Evolutionary conservation across 345 rosid genomes (phyloP).

Genomic region (Erucastrum elatum): DNA sequence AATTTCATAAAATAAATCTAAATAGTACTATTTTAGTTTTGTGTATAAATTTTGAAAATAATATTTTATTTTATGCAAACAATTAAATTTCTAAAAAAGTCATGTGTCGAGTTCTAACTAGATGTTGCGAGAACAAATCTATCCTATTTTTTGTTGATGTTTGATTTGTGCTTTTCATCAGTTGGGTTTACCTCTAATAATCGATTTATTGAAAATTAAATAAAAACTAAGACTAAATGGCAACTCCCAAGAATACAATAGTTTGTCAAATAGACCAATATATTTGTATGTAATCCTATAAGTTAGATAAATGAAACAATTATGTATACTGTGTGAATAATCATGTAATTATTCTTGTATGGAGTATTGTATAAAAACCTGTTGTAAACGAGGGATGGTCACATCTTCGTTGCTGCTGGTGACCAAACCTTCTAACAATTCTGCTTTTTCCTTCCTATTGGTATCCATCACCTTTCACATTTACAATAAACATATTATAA

Average conservation of each 20-base stretch:
- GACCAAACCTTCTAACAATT: slow-evolving; percentile 70
- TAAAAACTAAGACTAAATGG: not conserved
- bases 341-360: not conserved
- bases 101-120: not conserved
- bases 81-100: not conserved
- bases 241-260: not conserved
- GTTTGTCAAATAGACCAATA: not conserved
- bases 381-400: slow-evolving; percentile 55
- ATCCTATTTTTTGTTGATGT: not conserved
- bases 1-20: too few relatives aligned
- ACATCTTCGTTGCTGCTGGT: slow-evolving; percentile 61
- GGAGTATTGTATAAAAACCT: slow-evolving; percentile 40
- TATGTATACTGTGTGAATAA: not conserved
- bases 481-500: not conserved
- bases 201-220: not conserved
- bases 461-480: slow-evolving; percentile 77
- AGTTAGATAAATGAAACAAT: not conserved
- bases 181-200: not conserved
- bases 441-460: slow-evolving; percentile 80
- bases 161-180: not conserved
- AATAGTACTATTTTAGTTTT: not conserved
- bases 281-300: not conserved
- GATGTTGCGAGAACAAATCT: not conserved
- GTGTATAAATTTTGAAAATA: not conserved
- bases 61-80: not conserved